Evolutionary conservation across 768 basidiomycete species (phyloP), one percentile per base, ranked within the genome.

Genomic region (Pleurotus tuber-regium): DNA sequence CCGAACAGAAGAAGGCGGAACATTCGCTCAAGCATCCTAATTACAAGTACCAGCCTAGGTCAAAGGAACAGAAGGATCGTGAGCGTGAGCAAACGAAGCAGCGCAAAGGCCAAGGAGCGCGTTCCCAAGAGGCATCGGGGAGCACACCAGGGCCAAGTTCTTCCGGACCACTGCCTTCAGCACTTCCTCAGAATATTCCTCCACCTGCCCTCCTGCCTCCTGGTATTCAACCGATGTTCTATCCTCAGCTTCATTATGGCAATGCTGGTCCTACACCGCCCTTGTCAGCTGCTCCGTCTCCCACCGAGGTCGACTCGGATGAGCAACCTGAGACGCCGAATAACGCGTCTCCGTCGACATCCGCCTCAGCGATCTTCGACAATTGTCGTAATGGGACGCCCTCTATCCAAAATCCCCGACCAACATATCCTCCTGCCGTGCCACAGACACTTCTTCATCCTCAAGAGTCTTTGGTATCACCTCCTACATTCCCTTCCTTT

Each of bases 41-140:
- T 21, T 87, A 86, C 59, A 75, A 77, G 16, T 86, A 79, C 53
- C 67, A 70, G 43, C 84, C 84, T 0, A 68, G 72, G 62, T 83
- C 74, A 62, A 80, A 74, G 59, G 78, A 78, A 41, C 70, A 75
- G 40, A 81, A 76, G 57, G 68, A 66, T 33, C 70, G 72, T 12
- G 49, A 71, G 4, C 66, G 68, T 21, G 73, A 70, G 47, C 67
- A 70, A 28, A 69, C 70, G 53, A 76, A 70, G 50, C 62, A 66
- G 55, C n/a, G n/a, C n/a, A 68, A 70, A 46, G 73, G 70, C 42
- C 54, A 62, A 30, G 57, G 44, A 55, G 62, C 58, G 61, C 53
- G 47, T 49, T 54, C 31, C 29, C 59, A 54, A 40, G 42, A 51
- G 25, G 53, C 38, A 8, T 23, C 42, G 14, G 21, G 53, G n/a